Percentiles rank a stretch among this genome's conserved stretches.
These are phyloP conservation scores for Aspergillus saccharolyticus DNA, from an alignment of 495 filamentous ascomycete species.

Conservation along the genomic window DNA sequence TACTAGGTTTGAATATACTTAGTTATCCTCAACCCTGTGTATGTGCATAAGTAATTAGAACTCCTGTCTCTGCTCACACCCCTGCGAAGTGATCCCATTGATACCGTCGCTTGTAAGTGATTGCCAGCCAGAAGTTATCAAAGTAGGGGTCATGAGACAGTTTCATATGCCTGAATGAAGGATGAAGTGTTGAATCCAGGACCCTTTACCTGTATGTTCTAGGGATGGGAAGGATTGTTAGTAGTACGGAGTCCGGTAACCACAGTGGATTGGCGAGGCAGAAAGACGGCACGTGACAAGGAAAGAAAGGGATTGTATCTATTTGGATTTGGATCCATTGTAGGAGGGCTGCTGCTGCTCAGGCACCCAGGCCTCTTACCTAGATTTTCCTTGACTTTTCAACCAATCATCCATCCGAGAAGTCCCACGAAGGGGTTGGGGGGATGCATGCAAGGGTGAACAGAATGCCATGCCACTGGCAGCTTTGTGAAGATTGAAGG, in stretches of 20 bases:
- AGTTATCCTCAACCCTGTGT: not conserved
- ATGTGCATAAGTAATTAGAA: not conserved
- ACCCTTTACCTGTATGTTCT: not conserved
- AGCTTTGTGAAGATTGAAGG: too few species aligned
- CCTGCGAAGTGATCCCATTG: not conserved
- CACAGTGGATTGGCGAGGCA: not conserved
- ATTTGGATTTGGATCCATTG: too few species aligned
- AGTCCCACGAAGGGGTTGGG: too few species aligned
- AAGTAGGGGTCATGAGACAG: not conserved
- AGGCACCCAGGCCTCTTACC: not conserved
- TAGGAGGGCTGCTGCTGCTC: not conserved
- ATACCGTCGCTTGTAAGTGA: not conserved
- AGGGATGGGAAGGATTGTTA: not conserved
- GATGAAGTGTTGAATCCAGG: not conserved
- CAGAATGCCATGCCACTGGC: too few species aligned
- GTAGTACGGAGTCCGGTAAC: not conserved
- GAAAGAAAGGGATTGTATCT: not conserved
- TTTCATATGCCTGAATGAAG: not conserved
- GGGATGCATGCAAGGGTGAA: too few species aligned
- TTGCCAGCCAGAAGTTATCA: not conserved
- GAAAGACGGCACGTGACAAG: not conserved
- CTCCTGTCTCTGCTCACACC: not conserved
- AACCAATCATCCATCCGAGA: too few species aligned
- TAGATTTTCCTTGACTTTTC: too few species aligned
- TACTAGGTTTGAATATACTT: not conserved